Evolutionary conservation across 2,329 filamentous ascomycete genomes (phyloP), one percentile per base, ranked within the genome.

Genomic region (Knufia fluminis): DNA sequence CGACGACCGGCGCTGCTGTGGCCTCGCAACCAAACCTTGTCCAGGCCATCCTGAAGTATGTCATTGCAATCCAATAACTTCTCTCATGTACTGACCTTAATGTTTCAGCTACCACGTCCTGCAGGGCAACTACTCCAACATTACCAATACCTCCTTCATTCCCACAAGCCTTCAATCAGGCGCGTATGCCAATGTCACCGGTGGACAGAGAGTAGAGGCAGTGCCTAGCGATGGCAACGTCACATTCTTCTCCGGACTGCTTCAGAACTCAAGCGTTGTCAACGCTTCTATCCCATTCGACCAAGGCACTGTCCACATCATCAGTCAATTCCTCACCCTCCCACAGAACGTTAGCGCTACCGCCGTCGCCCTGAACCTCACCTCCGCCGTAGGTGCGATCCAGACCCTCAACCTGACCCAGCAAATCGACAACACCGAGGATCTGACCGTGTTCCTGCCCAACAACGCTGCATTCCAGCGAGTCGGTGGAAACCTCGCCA

Each of bases 401-500:
- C 62, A 62, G 33, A 60, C 63, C 1, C 64, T 70, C 4, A 66
- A 41, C 67, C 24, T 65, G 20, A 49, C 33, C 6, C 38, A 52
- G 17, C 42, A 50, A 14, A 14, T 58, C 17, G 52, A 55, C 31
- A n/a, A 20, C 9, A 20, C 65, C 2, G 56, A 59, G 4, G 72
- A 80, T 59, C 55, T 85, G 33, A 85, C 82, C 49, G 70, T 85
- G 53, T 85, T 86, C 56, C 79, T 77, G 0, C 82, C 82, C 1
- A 72, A 67, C 60, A 81, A 84, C 61, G 68, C 67, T 1, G 82
- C 81, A 8, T 80, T 85, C 66, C 66, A 73, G 28, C 64, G 67
- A 22, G 77, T 85, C 42, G 78, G 75, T 46, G 77, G 71, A 49
- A 66, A 73, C 26, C 57, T 80, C 3, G 61, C 63, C 20, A 71